Evolutionary conservation across 208 protist species (phyloP).

Genomic region (Phytomonas sp.): DNA sequence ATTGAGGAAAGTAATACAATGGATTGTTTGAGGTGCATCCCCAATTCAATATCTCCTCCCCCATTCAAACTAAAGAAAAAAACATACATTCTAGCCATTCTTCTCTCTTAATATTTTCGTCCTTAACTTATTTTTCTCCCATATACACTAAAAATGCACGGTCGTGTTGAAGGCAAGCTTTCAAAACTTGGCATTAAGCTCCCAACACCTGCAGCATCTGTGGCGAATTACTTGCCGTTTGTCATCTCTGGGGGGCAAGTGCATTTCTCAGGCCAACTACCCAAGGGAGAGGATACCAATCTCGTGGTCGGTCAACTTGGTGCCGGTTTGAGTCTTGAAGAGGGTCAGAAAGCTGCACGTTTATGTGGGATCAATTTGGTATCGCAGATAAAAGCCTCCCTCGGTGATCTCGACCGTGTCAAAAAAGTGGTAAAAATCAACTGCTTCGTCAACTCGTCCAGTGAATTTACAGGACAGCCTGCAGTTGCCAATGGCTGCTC

Average conservation of each 20-base stretch:
- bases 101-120: neutral
- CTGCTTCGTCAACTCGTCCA: conserved; percentile 63
- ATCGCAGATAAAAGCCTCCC: conserved; percentile 52
- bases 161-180: conserved; percentile 31
- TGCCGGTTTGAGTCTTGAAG: conserved; percentile 29
- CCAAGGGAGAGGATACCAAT: conserved; percentile 38
- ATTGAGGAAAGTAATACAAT: neutral
- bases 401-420: conserved; percentile 49
- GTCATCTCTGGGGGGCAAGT: conserved; percentile 25
- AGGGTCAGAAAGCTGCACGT: conserved; percentile 50
- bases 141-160: conserved; percentile 17
- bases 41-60: neutral
- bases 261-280: conserved; percentile 72
- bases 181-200: conserved; percentile 55
- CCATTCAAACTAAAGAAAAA: neutral
- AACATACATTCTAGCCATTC: neutral
- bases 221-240: conserved; percentile 66
- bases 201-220: conserved; percentile 44
- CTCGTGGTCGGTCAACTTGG: conserved; percentile 53
- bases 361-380: conserved; percentile 38
- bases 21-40: neutral
- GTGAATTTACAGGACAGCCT: conserved; percentile 48
- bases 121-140: neutral
- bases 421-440: conserved; percentile 71
- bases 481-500: conserved; percentile 73